Conservation (phyloP, 768 basidiomycete genomes). For the Suillus cothurnatus region DNA sequence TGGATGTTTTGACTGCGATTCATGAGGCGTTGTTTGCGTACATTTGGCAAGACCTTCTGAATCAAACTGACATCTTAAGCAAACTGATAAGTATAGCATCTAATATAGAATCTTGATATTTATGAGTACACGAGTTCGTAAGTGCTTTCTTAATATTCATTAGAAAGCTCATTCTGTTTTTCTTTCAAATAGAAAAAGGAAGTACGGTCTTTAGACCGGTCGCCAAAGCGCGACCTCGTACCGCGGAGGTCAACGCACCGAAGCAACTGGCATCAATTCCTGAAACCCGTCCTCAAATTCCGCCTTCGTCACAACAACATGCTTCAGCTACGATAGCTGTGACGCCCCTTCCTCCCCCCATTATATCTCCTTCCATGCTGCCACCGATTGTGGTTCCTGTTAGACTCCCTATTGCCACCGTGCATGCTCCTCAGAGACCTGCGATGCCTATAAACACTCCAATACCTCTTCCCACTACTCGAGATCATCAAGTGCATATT, state of each 20-base stretch:
- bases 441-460: constrained; percentile 18
- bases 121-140: constrained; percentile 60
- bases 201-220: constrained; percentile 70
- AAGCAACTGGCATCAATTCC: constrained; percentile 16
- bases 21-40: constrained; percentile 25
- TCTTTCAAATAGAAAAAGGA: constrained; percentile 66
- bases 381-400: constrained; percentile 12
- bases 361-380: neutral
- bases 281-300: constrained; percentile 10
- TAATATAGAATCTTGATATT: neutral
- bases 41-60: constrained; percentile 22
- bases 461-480: constrained; percentile 23
- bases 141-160: constrained; percentile 37
- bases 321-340: neutral
- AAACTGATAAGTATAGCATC: constrained; percentile 1
- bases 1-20: constrained; percentile 30
- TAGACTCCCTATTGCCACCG: constrained; percentile 12
- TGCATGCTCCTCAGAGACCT: constrained; percentile 7
- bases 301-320: constrained; percentile 1
- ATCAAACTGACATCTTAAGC: constrained; percentile 7
- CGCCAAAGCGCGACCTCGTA: constrained; percentile 53
- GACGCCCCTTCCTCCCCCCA: neutral
- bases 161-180: constrained; percentile 10
- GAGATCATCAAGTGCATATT: constrained; percentile 6
- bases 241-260: constrained; percentile 23